Evolutionary conservation across 2,329 filamentous ascomycete species (phyloP).

Genomic region (Penicillium decumbens): DNA sequence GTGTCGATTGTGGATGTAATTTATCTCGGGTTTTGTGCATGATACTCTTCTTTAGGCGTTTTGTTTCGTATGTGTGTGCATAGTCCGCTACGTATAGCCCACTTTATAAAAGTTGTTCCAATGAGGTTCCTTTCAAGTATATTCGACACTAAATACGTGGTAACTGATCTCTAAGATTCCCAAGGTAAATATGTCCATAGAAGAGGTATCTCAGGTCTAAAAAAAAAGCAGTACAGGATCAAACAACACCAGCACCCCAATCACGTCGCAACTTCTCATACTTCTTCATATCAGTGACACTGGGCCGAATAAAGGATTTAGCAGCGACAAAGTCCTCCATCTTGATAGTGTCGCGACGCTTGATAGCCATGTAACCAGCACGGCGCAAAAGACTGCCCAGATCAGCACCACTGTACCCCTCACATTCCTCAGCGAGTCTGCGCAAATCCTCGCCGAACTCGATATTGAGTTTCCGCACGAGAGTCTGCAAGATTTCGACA

Average conservation of each 20-base stretch:
- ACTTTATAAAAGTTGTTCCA: constrained; percentile 28
- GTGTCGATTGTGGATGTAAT: constrained; percentile 77
- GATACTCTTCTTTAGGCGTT: constrained; percentile 20
- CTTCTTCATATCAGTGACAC: constrained; percentile 54
- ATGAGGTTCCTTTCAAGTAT: background rate
- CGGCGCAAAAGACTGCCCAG: constrained; percentile 55
- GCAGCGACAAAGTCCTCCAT: constrained; percentile 42
- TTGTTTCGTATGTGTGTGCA: constrained; percentile 13
- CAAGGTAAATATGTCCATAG: background rate
- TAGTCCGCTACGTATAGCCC: constrained; percentile 28
- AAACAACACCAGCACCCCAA: constrained; percentile 41
- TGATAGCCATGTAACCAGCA: constrained; percentile 56
- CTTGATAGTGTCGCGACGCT: constrained; percentile 46
- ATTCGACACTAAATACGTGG: background rate
- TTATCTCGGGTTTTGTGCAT: constrained; percentile 18
- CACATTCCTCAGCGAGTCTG: constrained; percentile 65
- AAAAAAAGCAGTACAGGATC: constrained; percentile 4
- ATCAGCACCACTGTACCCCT: constrained; percentile 71
- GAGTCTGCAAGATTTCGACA: constrained; percentile 75
- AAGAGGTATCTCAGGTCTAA: background rate
- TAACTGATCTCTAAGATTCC: background rate
- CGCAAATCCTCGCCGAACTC: constrained; percentile 55
- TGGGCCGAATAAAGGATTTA: constrained; percentile 41
- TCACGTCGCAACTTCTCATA: constrained; percentile 53
- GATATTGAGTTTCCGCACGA: constrained; percentile 50